Evolutionary conservation across 345 rosid genomes (phyloP), one percentile per base, ranked within the genome.

Genomic region (Reutealis trisperma): DNA sequence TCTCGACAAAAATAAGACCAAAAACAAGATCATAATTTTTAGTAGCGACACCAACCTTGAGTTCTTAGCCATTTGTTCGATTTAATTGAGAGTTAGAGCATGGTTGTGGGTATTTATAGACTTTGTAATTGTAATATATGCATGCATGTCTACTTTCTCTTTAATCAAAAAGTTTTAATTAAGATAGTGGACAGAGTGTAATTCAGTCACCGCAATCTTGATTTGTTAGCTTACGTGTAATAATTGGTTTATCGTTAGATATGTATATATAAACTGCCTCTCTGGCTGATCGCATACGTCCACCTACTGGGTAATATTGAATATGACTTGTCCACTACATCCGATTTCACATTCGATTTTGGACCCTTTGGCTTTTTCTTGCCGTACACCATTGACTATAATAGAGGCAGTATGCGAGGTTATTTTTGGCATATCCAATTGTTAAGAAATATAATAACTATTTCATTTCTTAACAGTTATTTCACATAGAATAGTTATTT

Each of bases 141-240:
- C 14, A 47, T 37, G 41, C 5, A 45, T 18, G 13, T 73, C 25
- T 10, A 18, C 8, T 54, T 25, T 52, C 62, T 9, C 59, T 61
- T 19, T 11, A 45, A 45, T 45, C 49, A 34, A n/a, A 34, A 2
- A 37, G 5, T 37, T 37, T 37, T 52, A 30, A n/a, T 55, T 22
- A 55, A 27, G 57, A 16, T 71, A 71, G 57, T 78, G 76, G 71
- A 78, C 49, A 62, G 47, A 34, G 63, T 44, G 70, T 64, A 55
- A 66, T 16, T 45, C 72, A 71, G 54, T 58, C 18, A 16, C 8
- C 3, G 25, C 54, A 25, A 51, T 55, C 62, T 70, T 70, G 27
- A 70, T 77, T 70, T 61, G 79, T 52, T 16, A 70, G 62, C 72
- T 42, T 66, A 67, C 57, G 55, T 67, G 78, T 34, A 57, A 27